phyloP scores from a whole-genome alignment of 176 grass and related monocot genomes.

The Ananas comosus region DNA sequence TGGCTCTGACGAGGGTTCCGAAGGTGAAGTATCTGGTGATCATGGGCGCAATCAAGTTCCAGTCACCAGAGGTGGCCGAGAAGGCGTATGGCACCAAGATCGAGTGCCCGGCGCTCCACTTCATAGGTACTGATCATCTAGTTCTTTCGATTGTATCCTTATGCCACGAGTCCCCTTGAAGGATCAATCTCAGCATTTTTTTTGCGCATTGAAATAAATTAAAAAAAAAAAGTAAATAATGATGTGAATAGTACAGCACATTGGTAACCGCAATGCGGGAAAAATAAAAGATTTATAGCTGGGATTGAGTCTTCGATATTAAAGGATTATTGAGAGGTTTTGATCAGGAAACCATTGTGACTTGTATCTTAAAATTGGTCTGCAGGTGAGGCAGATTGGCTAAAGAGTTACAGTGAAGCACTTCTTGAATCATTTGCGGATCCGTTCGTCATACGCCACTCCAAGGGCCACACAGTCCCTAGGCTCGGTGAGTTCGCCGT shows the following conservation, averaged over 20 bases:
- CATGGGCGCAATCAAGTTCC: slow-evolving; percentile 59
- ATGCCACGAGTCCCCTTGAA: background rate
- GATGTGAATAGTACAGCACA: too few species aligned
- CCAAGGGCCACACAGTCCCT: slow-evolving; percentile 88
- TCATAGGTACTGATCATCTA: slow-evolving; percentile 39
- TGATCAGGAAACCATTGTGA: slow-evolving; percentile 41
- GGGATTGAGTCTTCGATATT: slow-evolving; percentile 22
- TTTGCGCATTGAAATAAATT: too few species aligned
- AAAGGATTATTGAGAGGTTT: slow-evolving; percentile 37
- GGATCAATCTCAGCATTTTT: too few species aligned
- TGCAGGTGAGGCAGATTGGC: too few species aligned
- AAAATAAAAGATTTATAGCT: background rate
- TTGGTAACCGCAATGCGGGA: background rate
- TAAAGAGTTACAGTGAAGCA: too few species aligned
- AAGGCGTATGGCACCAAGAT: slow-evolving; percentile 55
- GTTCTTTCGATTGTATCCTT: background rate
- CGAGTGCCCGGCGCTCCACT: slow-evolving; percentile 55
- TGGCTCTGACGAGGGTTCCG: slow-evolving; percentile 66
- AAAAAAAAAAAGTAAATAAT: too few species aligned
- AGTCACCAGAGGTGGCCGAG: slow-evolving; percentile 23
- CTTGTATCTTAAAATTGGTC: too few species aligned
- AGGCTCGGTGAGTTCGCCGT: slow-evolving; percentile 56
- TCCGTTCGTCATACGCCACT: slow-evolving; percentile 11
- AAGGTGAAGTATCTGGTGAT: slow-evolving; percentile 69
- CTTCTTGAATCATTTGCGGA: too few species aligned